Base-by-base conservation (phyloP, 768 basidiomycete species). In the Lactarius trivialis region DNA sequence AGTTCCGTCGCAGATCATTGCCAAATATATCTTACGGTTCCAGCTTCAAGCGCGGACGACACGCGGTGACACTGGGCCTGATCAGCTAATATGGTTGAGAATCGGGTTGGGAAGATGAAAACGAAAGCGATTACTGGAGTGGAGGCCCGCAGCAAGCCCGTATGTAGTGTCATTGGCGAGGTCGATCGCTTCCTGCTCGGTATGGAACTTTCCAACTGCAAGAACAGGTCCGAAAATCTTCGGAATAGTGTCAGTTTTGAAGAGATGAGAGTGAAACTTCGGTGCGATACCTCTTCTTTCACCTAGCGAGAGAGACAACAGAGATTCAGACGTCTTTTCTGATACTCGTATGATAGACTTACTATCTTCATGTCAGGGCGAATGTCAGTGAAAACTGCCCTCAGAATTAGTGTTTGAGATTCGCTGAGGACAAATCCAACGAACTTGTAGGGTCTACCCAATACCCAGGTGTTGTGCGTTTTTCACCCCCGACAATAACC, bases 181-280 rank as follows among this genome's bases (percentile, higher is more conserved):
- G 45, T 77, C 70, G 67, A 98, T 84, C 4, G 85, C 93, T 71
- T 97, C 92, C 61, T 89, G 87, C 73, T 97, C 95, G 7, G 88
- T 87, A 67, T 82, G 83, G 77, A 98, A 98, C 67, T 78, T 84
- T 48, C 86, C 87, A 48, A 98, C 82, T 28, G 85, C 81, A 43
- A 95, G 81, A 3, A 98, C 95, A 30, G 96, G 96, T 9, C 96
- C 96, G 72, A 98, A 98, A 67, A 97, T 97, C 86, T 95, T 69
- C 45, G 30, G 21, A 14, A 39, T 37, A 64, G 19, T 0, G 24
- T 56, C 57, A 50, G 57, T n/a, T 21, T n/a, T 26, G 9, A 17
- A 2, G 37, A 8, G 19, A 24, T 12, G 6, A 7, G 26, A 12
- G 17, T 21, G 24, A 51, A 28, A 11, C 19, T 30, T 24, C 11